Evolutionary conservation across 2,329 filamentous ascomycete genomes (phyloP), one percentile per base, ranked within the genome.

Genomic region (Aureobasidium sp.): DNA sequence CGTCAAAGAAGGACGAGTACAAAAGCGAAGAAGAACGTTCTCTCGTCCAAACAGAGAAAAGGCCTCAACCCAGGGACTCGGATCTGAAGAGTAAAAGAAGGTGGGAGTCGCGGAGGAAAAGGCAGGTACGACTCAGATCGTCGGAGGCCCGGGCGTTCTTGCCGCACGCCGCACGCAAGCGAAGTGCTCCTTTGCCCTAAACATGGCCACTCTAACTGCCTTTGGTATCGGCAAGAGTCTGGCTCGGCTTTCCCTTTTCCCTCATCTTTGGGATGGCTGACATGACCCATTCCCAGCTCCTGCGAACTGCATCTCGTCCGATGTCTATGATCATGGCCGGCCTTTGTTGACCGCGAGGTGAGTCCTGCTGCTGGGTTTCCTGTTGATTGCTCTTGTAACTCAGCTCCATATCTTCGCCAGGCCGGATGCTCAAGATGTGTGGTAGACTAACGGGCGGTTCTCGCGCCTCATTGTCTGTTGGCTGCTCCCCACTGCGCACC

Each of bases 101-200:
- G 57, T 49, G 45, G 45, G 45, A 49, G 57, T 49, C 44, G 33
- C 39, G 45, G 48, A 49, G 57, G 44, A 49, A 49, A 60, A 50
- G 57, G 57, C 57, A 60, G 57, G 57, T 60, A 60, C 54, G 54
- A 58, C 40, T 58, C 52, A 56, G 52, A 44, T 56, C 52, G 22
- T 33, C n/a, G 39, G 39, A 39, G 53, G 53, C 40, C 53, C n/a
- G 39, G 42, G 53, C 53, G 39, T 24, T 48, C 35, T 54, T 54
- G 50, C 50, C 50, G 50, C 37, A 54, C 50, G 35, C 50, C 50
- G 50, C 37, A 42, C 50, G 40, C 54, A 58, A 58, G 54, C 54
- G 54, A 58, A 44, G 22, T 29, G 17, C 53, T 35, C 29, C 39
- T 56, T 22, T 57, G 54, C 54, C 54, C 54, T 58, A 58, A 58